These are phyloP conservation scores for Penicillium sp. DNA, from an alignment of 2,329 filamentous ascomycete species.

Conservation along the genomic window DNA sequence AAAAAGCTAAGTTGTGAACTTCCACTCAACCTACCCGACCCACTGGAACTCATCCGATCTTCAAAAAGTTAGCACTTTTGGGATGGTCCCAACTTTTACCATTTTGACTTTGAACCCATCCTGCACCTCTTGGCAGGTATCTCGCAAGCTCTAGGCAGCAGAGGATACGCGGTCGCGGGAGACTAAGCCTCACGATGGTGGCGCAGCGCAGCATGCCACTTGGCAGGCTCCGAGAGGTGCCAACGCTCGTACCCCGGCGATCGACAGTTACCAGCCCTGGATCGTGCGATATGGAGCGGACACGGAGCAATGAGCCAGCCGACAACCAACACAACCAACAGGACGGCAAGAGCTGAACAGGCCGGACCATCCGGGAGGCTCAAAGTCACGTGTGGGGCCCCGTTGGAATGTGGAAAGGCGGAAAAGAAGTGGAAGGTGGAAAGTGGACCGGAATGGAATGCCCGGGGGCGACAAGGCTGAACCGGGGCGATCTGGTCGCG, in stretches of 20 bases:
- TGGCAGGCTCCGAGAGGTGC: not conserved
- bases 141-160: not conserved
- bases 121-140: not conserved
- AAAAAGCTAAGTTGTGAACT: no score
- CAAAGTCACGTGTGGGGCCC: conserved; percentile 16
- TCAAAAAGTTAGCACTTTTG: no score
- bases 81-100: no score
- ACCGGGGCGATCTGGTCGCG: no score
- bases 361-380: conserved; percentile 18
- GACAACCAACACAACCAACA: not conserved
- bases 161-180: not conserved
- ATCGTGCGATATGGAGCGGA: not conserved
- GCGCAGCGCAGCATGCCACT: conserved; percentile 4
- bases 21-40: no score
- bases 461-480: conserved; percentile 3
- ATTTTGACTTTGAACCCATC: no score
- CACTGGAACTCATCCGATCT: no score
- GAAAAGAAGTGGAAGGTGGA: no score
- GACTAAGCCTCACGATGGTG: not conserved
- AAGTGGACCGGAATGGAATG: not conserved
- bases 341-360: not conserved
- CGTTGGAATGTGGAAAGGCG: not conserved
- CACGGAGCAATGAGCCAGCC: not conserved
- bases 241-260: not conserved
- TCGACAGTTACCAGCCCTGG: not conserved